Evolutionary conservation across 805 yeast species (phyloP).

Genomic region (Brettanomyces custersianus): DNA sequence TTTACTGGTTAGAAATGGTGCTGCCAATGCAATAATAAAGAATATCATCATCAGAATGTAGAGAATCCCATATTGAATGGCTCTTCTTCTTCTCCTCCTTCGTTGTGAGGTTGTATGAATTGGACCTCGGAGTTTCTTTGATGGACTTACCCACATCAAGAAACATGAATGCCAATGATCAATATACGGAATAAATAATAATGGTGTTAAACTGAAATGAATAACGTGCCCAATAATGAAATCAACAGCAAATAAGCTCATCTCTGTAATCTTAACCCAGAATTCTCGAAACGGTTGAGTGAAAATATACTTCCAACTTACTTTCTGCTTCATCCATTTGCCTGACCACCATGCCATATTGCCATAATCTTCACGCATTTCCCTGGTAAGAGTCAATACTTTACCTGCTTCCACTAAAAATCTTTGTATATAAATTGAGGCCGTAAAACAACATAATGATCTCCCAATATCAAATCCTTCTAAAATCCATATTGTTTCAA

Average conservation of each 20-base stretch:
- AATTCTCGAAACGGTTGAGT: constrained; percentile 41
- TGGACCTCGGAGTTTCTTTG: constrained; percentile 26
- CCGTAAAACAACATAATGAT: constrained; percentile 30
- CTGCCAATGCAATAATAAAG: constrained; percentile 32
- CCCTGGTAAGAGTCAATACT: constrained; percentile 30
- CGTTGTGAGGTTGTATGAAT: constrained; percentile 32
- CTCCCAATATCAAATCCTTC: constrained; percentile 35
- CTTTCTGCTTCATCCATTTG: constrained; percentile 32
- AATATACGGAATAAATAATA: constrained; percentile 35
- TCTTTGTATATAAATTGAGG: constrained; percentile 30
- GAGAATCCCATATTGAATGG: constrained; percentile 36
- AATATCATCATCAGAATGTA: constrained; percentile 33
- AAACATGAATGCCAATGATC: constrained; percentile 41
- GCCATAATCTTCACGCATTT: constrained; percentile 30
- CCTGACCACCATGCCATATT: constrained; percentile 51
- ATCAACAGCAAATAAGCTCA: constrained; percentile 39
- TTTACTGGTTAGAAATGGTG: constrained; percentile 35
- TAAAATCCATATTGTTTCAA: constrained; percentile 30
- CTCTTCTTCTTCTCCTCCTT: constrained; percentile 31
- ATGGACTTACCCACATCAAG: constrained; percentile 41
- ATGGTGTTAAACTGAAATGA: constrained; percentile 30
- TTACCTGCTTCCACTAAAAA: constrained; percentile 26
- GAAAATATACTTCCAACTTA: constrained; percentile 25
- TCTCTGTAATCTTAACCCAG: constrained; percentile 35
- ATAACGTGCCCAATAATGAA: constrained; percentile 36